Evolutionary conservation across 2,329 filamentous ascomycete genomes (phyloP), one percentile per base, ranked within the genome.

Genomic region (Atkinsonella texensis): DNA sequence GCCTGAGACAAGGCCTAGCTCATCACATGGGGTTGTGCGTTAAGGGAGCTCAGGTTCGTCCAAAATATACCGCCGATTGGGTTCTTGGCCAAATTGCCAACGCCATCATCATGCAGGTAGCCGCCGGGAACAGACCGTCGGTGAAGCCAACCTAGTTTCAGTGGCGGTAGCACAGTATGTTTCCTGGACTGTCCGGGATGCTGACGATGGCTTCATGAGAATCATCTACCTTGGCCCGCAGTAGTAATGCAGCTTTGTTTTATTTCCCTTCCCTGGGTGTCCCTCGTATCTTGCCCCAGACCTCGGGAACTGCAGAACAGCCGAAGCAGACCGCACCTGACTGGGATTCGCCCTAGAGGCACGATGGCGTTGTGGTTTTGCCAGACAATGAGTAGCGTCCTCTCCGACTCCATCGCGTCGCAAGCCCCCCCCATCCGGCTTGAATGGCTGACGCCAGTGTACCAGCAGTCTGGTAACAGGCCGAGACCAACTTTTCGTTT

Each of bases 41-140:
- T 28, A 49, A 42, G 31, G 12, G 41, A 49, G 51, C 46, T 46
- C 20, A 46, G 20, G 18, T 52, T 49, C 32, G 23, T 49, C 46
- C 51, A 41, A 33, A 33, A 11, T 39, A 48, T 49, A 46, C 46
- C 50, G 46, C 50, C 51, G 38, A 55, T 53, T 56, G 56, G 56
- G 32, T 32, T 52, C 51, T 46, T 47, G 54, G 51, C 52, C 48
- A 49, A 56, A 53, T 57, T 52, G 56, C 55, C 38, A 55, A 54
- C 51, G 44, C 50, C 50, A 43, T 50, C 46, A 46, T 49, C 41
- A 54, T 55, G 58, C 58, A 57, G 45, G 46, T 56, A 56, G 52
- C 54, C 52, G 56, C 56, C 52, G 53, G 33, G 50, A 52, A 56
- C 53, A 58, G 52, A 54, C 54, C 53, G 53, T 58, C 57, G 58